phyloP scores from a whole-genome alignment of 352 stramenopile species.

The Globisporangium radiosum region DNA sequence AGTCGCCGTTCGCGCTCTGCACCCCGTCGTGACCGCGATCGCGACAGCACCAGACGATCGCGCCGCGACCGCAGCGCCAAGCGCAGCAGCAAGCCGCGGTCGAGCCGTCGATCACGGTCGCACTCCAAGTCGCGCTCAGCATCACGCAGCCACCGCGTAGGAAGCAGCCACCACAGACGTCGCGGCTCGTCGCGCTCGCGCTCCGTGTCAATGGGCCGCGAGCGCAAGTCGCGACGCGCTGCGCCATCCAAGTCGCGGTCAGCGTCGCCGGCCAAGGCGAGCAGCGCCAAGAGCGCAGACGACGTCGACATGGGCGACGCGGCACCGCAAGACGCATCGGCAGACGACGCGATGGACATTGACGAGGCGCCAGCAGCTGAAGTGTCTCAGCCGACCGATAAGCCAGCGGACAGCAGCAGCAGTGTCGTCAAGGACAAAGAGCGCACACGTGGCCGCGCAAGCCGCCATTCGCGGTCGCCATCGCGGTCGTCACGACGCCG shows the following conservation, averaged over 20 bases:
- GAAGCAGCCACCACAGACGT: conserved; percentile 7
- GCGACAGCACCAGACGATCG: not conserved
- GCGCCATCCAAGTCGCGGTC: conserved; percentile 26
- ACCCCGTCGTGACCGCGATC: conserved; percentile 19
- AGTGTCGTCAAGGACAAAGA: conserved; percentile 1
- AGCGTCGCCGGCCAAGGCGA: conserved; percentile 8
- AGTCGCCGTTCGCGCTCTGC: conserved; percentile 21
- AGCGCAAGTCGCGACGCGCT: conserved; percentile 2
- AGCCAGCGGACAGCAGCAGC: not conserved
- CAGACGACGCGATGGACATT: conserved; percentile 13
- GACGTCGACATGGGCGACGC: not conserved
- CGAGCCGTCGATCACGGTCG: conserved; percentile 14
- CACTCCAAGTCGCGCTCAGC: conserved; percentile 17
- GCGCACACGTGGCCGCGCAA: conserved; percentile 31
- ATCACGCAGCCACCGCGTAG: conserved; percentile 8
- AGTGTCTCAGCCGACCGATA: too few species aligned
- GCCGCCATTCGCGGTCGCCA: conserved; percentile 47
- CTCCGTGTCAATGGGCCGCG: conserved; percentile 11
- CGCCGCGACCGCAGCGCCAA: conserved; percentile 9
- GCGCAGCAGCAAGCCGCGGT: not conserved
- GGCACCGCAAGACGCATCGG: conserved; percentile 5
- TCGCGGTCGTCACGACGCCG: conserved; percentile 46
- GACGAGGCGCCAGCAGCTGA: conserved; percentile 1
- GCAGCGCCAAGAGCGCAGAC: not conserved
- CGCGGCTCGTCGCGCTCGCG: conserved; percentile 8